Conservation (phyloP, 2,329 filamentous ascomycete genomes). For the Cryphonectria naterciae region DNA sequence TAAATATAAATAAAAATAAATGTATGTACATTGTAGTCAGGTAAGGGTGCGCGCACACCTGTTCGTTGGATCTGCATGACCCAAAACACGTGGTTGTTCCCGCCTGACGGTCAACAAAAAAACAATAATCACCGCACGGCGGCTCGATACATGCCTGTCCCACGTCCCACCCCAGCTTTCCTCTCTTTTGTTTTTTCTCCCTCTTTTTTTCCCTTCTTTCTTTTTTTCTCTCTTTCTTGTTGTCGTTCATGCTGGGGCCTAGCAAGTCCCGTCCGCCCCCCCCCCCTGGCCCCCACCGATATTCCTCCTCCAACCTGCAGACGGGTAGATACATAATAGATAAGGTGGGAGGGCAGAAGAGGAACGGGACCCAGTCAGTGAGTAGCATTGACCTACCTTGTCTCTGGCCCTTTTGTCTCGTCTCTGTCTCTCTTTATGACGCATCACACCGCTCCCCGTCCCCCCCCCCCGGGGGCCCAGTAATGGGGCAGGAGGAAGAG, state of each 20-base stretch:
- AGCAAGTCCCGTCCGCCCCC: neutral
- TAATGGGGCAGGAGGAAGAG: neutral
- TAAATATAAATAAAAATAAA: neutral
- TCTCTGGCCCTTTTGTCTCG: neutral
- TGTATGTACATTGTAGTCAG: neutral
- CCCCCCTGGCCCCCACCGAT: neutral
- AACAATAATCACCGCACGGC: neutral
- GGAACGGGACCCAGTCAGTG: neutral
- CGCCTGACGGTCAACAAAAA: constrained; percentile 7
- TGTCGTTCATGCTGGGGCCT: neutral
- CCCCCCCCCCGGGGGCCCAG: too few relatives aligned
- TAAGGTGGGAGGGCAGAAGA: neutral
- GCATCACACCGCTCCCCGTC: neutral
- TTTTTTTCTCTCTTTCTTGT: neutral
- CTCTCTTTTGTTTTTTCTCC: neutral
- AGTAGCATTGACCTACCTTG: neutral
- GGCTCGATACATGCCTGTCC: constrained; percentile 4
- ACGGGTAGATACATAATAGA: too few relatives aligned
- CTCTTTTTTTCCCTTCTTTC: neutral
- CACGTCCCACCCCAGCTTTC: constrained; percentile 8
- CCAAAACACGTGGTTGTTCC: constrained; percentile 20
- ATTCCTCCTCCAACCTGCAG: neutral
- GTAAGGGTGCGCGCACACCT: constrained; percentile 6
- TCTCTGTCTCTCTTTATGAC: neutral
- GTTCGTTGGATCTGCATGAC: constrained; percentile 14